A percentile compares a stretch with the other conserved stretches of the same genome.
These are phyloP conservation scores for Davidsoniella australis DNA, from an alignment of 2,329 filamentous ascomycete species.

Conservation along the genomic window DNA sequence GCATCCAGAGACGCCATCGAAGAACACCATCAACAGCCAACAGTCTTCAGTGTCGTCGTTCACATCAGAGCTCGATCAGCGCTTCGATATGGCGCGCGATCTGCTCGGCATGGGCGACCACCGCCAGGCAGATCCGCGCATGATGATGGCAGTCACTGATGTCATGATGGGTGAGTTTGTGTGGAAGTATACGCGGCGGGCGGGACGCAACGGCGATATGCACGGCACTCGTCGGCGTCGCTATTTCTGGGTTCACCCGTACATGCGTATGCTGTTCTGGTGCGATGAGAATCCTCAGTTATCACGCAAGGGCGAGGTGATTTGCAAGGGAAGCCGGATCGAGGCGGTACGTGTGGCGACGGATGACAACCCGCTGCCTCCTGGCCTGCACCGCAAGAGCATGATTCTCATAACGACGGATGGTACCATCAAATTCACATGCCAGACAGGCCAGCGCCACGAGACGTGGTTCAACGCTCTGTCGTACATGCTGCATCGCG, in stretches of 20 bases:
- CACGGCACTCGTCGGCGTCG: conserved; percentile 80
- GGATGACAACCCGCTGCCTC: conserved; percentile 89
- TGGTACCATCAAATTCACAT: conserved; percentile 82
- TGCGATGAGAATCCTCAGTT: conserved; percentile 73
- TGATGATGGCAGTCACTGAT: conserved; percentile 98
- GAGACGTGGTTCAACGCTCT: conserved; percentile 98
- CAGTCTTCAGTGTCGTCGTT: conserved; percentile 90
- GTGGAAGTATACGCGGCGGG: conserved; percentile 96
- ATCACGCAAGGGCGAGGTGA: conserved; percentile 59
- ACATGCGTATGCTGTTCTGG: conserved; percentile 94
- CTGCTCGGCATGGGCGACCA: conserved; percentile 38
- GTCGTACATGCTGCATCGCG: conserved; percentile 76
- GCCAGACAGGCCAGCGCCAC: conserved; percentile 80
- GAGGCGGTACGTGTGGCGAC: conserved; percentile 82
- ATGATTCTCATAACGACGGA: conserved; percentile 79
- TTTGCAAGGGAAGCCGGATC: conserved; percentile 79
- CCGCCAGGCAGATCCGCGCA: conserved; percentile 62
- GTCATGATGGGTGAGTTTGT: conserved; percentile 99
- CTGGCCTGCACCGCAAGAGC: conserved; percentile 86
- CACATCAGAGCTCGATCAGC: conserved; percentile 76
- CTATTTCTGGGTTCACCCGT: conserved; percentile 99
- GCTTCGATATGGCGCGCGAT: conserved; percentile 59
- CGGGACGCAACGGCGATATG: conserved; percentile 63
- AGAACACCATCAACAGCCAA: conserved; percentile 27
- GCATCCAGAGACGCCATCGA: conserved; percentile 9